Evolutionary conservation across 1,284 basidiomycete genomes (phyloP), one percentile per base, ranked within the genome.

Genomic region (Athelia psychrophila): DNA sequence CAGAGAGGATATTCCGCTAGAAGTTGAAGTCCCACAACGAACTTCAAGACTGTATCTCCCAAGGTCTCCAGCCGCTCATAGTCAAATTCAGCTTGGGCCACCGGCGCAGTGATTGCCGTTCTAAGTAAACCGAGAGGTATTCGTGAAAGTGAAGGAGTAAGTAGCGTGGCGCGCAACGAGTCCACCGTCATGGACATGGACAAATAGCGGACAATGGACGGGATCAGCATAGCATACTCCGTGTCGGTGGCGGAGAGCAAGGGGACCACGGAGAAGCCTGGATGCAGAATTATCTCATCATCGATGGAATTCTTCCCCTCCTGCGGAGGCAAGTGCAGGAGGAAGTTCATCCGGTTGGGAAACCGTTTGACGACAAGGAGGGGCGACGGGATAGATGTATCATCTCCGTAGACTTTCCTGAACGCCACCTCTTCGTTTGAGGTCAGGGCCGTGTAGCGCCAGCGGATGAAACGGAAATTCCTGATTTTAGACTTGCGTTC

Each of bases 21-120:
- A 3, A 93, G 68, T 61, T 91, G 84, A 8, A 91, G 66, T 16
- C 79, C 77, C 6, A 77, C 77, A 15, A 82, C 64, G 55, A 86
- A 83, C 64, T 94, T 93, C 35, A 94, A 75, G 1, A 90, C 84
- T 0, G 84, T 82, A 60, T 93, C 91, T 1, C 91, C 91, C 9
- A 94, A 73, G 0, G 84, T 86, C 63, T 94, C 91, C 13, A 93
- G 71, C 1, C 88, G 80, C 63, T 94, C 82, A 59, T 93, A 93
- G 61, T 92, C 84, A 45, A 58, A 65, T 8, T 51, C 64, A 58
- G 86, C 86, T 48, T 79, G 76, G 1, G 86, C 74, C 1, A 74
- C 74, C 0, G 86, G 83, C 0, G 86, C 80, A 0, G 83, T 84
- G 9, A 80, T 68, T 1, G 87, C 86, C 0, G 72, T 74, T 2